Conservation (phyloP, 371 early-diverging fungal genomes). For the Apophysomyces trapeziformis region DNA sequence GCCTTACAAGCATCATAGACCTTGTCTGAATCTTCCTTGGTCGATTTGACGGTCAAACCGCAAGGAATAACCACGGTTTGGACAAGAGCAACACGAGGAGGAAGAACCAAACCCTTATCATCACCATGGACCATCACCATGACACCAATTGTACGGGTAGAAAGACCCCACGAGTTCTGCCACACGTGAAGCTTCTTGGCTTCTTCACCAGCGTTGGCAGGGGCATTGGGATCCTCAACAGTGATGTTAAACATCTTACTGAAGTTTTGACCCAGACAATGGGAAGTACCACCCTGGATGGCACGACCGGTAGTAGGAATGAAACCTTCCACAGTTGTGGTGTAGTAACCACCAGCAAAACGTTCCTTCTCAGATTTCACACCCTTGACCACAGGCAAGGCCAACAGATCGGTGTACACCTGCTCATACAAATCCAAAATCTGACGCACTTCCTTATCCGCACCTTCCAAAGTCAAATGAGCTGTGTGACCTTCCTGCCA, state of each 20-base stretch:
- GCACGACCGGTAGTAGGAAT: slow-evolving; percentile 98
- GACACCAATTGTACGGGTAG: slow-evolving; percentile 99
- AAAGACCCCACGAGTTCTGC: slow-evolving; percentile 99
- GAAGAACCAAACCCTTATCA: slow-evolving; percentile 98
- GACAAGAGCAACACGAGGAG: slow-evolving; percentile 93
- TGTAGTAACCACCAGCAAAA: slow-evolving; percentile 99
- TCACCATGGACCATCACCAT: slow-evolving; percentile 99
- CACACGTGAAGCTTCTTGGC: slow-evolving; percentile 80
- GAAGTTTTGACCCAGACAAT: slow-evolving; percentile 99
- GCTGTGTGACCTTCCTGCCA: slow-evolving; percentile 99
- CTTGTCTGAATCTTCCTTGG: slow-evolving; percentile 68
- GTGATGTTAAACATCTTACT: slow-evolving; percentile 94
- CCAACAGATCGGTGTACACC: slow-evolving; percentile 97
- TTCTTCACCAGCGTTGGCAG: slow-evolving; percentile 44
- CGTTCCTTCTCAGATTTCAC: slow-evolving; percentile 99
- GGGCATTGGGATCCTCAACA: slow-evolving; percentile 52
- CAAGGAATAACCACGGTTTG: slow-evolving; percentile 98
- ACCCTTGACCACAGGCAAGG: slow-evolving; percentile 99
- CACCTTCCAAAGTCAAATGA: slow-evolving; percentile 90
- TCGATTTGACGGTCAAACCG: slow-evolving; percentile 92
- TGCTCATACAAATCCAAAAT: slow-evolving; percentile 97
- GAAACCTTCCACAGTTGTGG: slow-evolving; percentile 99
- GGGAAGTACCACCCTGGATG: slow-evolving; percentile 99
- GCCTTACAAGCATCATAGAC: slow-evolving; percentile 75
- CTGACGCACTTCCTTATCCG: slow-evolving; percentile 91